A percentile compares a stretch with the other conserved stretches of the same genome.
Evolutionary conservation across 2,329 filamentous ascomycete species (phyloP).

Genomic region (Fusarium sublunatum): DNA sequence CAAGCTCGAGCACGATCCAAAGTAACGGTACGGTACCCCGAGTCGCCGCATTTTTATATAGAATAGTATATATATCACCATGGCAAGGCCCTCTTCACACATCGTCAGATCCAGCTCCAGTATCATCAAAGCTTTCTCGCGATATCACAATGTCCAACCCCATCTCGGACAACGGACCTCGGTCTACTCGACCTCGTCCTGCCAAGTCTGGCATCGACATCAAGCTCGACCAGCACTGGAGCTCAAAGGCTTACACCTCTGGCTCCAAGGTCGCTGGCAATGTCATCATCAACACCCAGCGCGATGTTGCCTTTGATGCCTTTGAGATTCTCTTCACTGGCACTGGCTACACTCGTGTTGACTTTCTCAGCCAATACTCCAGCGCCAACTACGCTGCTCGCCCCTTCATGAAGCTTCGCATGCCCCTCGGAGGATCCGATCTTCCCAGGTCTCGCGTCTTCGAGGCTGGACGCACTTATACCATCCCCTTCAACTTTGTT

Average conservation of each 20-base stretch:
- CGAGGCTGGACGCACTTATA: conserved; percentile 60
- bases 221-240: conserved; percentile 64
- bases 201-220: conserved; percentile 57
- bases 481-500: conserved; percentile 69
- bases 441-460: conserved; percentile 62
- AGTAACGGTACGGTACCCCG: conserved; percentile 41
- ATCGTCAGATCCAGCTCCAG: conserved; percentile 29
- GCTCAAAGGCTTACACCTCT: conserved; percentile 66
- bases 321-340: conserved; percentile 67
- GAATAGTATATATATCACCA: conserved; percentile 43
- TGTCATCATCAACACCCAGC: conserved; percentile 58
- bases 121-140: conserved; percentile 29
- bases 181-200: conserved; percentile 31
- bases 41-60: conserved; percentile 35
- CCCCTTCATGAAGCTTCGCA: conserved; percentile 66
- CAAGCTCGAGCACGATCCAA: conserved; percentile 35
- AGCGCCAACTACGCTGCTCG: conserved; percentile 61
- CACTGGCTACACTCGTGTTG: conserved; percentile 61
- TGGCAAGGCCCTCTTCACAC: conserved; percentile 23
- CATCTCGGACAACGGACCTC: conserved; percentile 42
- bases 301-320: conserved; percentile 61
- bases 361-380: conserved; percentile 62
- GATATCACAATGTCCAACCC: conserved; percentile 43
- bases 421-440: conserved; percentile 61
- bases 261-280: conserved; percentile 63